Evolutionary conservation across 129 eudicot species (phyloP), one percentile per base, ranked within the genome.

Genomic region (Chrysanthemum lavandulifolium): DNA sequence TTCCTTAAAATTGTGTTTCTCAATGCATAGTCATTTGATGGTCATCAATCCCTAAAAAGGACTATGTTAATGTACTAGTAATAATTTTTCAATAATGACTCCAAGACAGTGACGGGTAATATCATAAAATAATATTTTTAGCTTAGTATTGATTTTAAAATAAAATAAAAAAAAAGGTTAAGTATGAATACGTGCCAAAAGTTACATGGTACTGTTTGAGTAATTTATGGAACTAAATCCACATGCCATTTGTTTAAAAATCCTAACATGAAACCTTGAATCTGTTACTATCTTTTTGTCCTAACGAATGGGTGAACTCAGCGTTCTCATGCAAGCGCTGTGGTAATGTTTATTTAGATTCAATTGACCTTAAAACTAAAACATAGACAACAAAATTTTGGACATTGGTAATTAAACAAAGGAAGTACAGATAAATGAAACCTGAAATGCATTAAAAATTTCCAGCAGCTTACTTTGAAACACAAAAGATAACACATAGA

Each of bases 11-110:
- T 19, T 19, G 3, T 12, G 6, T 13, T 9, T 1, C 31, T 13
- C 33, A 3, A 12, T 29, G 21, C 27, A n/a, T 51, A 21, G 14
- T 58, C 36, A 3, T 58, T 69, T 69, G 21, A 31, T 11, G 31
- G 6, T 78, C 68, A 54, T 71, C 73, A 21, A 78, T 78, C 78
- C 82, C 73, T 56, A 72, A 57, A 76, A 72, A 65, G 73, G 60
- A 71, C 68, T 49, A 69, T 43, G 13, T 6, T 12, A 25, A 45
- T 63, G 77, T 54, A 43, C 67, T 43, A 63, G 13, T 12, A 54
- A 29, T 50, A 43, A 58, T 71, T 48, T 54, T 53, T 63, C 67
- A 71, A 62, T 23, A 21, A 52, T 36, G 33, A 33, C 36, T 13
- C 21, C 33, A 67, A 61, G 16, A 21, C 5, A 61, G 29, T 52